These are phyloP conservation scores for Penicillium sp. DNA, from an alignment of 2,329 filamentous ascomycete genomes.

Conservation along the genomic window DNA sequence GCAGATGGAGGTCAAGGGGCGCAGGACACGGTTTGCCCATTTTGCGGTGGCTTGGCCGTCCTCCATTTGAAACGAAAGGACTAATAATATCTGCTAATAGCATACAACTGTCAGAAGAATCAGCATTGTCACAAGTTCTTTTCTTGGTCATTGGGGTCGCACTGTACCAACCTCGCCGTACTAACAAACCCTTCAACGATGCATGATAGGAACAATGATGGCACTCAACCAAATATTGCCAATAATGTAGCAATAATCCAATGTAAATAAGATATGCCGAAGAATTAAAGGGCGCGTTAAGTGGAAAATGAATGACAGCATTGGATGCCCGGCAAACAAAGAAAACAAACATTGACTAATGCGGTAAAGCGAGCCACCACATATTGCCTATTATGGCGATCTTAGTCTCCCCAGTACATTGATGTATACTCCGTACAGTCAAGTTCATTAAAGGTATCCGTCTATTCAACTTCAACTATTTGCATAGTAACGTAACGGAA, in stretches of 20 bases:
- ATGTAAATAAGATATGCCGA: conserved; percentile 9
- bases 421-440: neutral
- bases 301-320: conserved; percentile 3
- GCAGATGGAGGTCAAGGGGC: conserved; percentile 43
- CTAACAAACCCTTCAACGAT: conserved; percentile 10
- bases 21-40: conserved; percentile 47
- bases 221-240: conserved; percentile 8
- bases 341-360: conserved; percentile 31
- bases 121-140: conserved; percentile 6
- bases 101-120: conserved; percentile 6
- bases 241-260: conserved; percentile 2
- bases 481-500: conserved; percentile 3
- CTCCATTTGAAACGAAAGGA: conserved; percentile 31
- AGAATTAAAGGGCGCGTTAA: conserved; percentile 11
- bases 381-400: conserved; percentile 2
- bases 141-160: neutral
- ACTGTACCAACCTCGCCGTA: conserved; percentile 10
- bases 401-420: neutral
- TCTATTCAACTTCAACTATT: neutral
- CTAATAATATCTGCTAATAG: conserved; percentile 9
- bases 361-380: conserved; percentile 20
- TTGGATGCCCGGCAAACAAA: conserved; percentile 17
- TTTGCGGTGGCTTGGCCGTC: conserved; percentile 41
- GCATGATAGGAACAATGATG: conserved; percentile 16
- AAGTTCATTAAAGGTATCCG: neutral